phyloP scores from a whole-genome alignment of 1,284 basidiomycete species.

The Cryptococcus jaspeensis region DNA sequence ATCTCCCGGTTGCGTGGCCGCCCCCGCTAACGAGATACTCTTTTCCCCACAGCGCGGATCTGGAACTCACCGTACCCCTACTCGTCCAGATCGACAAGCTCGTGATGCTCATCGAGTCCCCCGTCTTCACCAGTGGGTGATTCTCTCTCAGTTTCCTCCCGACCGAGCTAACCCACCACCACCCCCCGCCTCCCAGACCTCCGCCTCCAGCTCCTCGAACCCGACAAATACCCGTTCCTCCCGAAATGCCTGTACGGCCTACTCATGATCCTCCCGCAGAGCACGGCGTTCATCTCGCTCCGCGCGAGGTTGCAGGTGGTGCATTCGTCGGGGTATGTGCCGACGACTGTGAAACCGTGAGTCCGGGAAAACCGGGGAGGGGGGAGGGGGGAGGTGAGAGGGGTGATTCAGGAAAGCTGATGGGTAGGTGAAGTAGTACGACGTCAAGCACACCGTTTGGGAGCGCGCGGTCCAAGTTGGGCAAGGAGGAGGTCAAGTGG shows the following conservation, averaged over 20 bases:
- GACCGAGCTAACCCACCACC: too few relatives aligned
- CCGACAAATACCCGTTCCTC: conserved; percentile 91
- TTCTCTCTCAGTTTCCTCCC: background rate
- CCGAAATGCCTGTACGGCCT: conserved; percentile 98
- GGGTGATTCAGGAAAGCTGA: background rate
- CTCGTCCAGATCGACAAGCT: conserved; percentile 97
- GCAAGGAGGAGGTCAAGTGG: conserved; percentile 88
- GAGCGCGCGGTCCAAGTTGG: conserved; percentile 67
- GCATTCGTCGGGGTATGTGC: conserved; percentile 88
- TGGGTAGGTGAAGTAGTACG: background rate
- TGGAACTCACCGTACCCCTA: conserved; percentile 92
- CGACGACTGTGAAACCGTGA: conserved; percentile 56
- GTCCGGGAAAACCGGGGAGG: background rate
- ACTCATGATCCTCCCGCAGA: conserved; percentile 96
- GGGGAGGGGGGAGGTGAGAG: too few relatives aligned
- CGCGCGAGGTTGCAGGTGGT: conserved; percentile 92
- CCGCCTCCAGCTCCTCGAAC: conserved; percentile 94
- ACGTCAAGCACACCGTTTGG: conserved; percentile 22
- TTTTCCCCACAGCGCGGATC: conserved; percentile 75
- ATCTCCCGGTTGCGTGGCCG: too few relatives aligned
- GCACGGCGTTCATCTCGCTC: conserved; percentile 91
- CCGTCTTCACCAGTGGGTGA: conserved; percentile 88
- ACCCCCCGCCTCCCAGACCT: conserved; percentile 66
- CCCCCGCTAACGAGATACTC: too few relatives aligned
- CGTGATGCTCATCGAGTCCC: conserved; percentile 96